A percentile compares a stretch with the other conserved stretches of the same genome.
These are phyloP conservation scores for Jimgerdemannia flammicorona DNA, from an alignment of 192 early-diverging fungal genomes.

Conservation along the genomic window DNA sequence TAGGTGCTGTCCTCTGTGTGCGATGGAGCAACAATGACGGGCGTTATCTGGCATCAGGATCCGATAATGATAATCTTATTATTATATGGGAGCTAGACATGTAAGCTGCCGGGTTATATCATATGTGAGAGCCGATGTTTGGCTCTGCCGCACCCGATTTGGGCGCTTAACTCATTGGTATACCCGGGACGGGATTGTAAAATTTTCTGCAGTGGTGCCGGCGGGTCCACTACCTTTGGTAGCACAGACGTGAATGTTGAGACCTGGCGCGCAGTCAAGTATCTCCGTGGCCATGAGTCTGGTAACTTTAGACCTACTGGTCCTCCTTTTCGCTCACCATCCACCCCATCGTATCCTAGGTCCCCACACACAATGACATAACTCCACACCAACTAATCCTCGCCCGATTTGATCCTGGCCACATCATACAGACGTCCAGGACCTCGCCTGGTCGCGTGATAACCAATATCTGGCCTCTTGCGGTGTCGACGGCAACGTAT, in stretches of 20 bases:
- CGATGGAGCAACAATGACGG: conserved; percentile 75
- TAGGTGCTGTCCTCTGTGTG: conserved; percentile 84
- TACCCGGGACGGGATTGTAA: too few relatives aligned
- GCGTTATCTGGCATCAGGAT: conserved; percentile 79
- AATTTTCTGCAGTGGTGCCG: conserved; percentile 22
- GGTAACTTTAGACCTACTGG: conserved; percentile 31
- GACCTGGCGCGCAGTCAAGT: conserved; percentile 68
- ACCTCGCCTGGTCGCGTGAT: conserved; percentile 89
- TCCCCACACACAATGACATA: not conserved
- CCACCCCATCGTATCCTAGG: not conserved
- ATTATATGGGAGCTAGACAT: conserved; percentile 85
- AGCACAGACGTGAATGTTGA: conserved; percentile 56
- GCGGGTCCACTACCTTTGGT: conserved; percentile 40
- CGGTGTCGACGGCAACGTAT: conserved; percentile 77
- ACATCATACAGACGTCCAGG: conserved; percentile 70
- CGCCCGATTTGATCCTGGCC: not conserved
- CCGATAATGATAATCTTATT: conserved; percentile 86
- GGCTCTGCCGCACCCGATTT: too few relatives aligned
- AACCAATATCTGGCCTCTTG: conserved; percentile 86
- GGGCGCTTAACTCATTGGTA: too few relatives aligned
- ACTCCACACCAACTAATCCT: not conserved
- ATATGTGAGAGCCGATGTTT: too few relatives aligned
- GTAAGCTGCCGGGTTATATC: conserved; percentile 15
- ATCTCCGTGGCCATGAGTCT: conserved; percentile 81
- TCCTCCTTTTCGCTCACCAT: not conserved